Evolutionary conservation across 345 rosid species (phyloP).

Genomic region (Syzygium grande): DNA sequence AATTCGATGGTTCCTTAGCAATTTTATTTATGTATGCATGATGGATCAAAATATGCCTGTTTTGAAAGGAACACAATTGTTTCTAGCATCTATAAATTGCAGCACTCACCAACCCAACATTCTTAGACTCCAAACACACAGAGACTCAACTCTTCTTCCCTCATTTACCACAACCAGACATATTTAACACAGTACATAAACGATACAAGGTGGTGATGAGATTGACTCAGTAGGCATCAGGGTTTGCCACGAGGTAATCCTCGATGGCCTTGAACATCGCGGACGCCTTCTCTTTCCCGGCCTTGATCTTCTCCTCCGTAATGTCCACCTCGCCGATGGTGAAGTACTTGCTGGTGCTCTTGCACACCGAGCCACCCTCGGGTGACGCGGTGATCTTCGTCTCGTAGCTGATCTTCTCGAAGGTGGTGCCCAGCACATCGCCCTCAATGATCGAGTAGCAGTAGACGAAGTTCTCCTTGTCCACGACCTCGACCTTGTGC

Average conservation of each 20-base stretch:
- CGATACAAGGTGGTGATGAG: not conserved
- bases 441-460: constrained; percentile 18
- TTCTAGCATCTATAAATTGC: not conserved
- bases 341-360: constrained; percentile 6
- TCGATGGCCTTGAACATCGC: constrained; percentile 16
- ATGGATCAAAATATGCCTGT: not conserved
- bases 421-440: not conserved
- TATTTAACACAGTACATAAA: not conserved
- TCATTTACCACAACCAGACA: not conserved
- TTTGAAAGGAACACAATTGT: not conserved
- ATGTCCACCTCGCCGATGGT: not conserved
- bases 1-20: not conserved
- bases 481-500: constrained; percentile 19
- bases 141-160: not conserved
- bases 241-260: constrained; percentile 22
- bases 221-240: constrained; percentile 4
- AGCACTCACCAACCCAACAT: not conserved
- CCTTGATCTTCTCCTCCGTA: constrained; percentile 7
- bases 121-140: not conserved
- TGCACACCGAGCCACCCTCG: constrained; percentile 6
- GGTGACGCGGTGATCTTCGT: constrained; percentile 5
- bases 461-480: constrained; percentile 7
- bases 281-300: constrained; percentile 1
- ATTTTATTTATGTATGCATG: not conserved
- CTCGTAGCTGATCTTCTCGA: constrained; percentile 13